These are phyloP conservation scores for Penicillium dipodomyicola DNA, from an alignment of 495 filamentous ascomycete species.

Conservation along the genomic window DNA sequence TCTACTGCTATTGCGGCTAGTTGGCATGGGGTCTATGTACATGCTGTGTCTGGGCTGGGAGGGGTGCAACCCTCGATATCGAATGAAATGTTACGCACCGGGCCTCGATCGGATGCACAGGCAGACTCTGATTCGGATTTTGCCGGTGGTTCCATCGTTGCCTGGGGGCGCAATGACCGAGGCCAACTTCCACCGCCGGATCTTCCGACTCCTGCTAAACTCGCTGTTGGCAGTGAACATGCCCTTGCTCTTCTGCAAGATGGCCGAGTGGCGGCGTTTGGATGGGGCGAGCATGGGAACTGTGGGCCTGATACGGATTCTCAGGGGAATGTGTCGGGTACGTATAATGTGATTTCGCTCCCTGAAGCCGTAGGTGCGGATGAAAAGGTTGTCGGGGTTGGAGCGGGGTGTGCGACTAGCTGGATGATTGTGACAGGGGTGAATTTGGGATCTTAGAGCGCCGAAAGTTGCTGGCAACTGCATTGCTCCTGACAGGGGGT, in stretches of 20 bases:
- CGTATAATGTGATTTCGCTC: slow-evolving; percentile 60
- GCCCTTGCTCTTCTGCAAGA: slow-evolving; percentile 62
- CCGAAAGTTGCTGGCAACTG: background rate
- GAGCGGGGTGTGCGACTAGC: slow-evolving; percentile 86
- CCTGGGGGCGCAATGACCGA: slow-evolving; percentile 78
- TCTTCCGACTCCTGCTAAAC: slow-evolving; percentile 47
- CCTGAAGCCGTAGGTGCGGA: slow-evolving; percentile 25
- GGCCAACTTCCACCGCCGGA: slow-evolving; percentile 68
- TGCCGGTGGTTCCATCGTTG: slow-evolving; percentile 19
- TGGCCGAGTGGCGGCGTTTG: slow-evolving; percentile 70
- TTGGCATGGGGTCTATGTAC: slow-evolving; percentile 80
- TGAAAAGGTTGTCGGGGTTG: slow-evolving; percentile 52
- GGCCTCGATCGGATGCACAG: background rate
- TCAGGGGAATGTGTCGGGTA: slow-evolving; percentile 62
- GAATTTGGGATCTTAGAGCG: background rate
- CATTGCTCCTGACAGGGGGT: background rate
- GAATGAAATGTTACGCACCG: background rate
- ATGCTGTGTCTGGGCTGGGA: slow-evolving; percentile 13
- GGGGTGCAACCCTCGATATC: background rate
- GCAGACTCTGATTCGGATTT: background rate
- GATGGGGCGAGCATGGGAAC: slow-evolving; percentile 98
- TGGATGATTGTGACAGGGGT: slow-evolving; percentile 60
- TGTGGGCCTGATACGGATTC: slow-evolving; percentile 67
- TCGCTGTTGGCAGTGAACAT: slow-evolving; percentile 89
- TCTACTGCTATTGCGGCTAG: slow-evolving; percentile 56